Base-by-base conservation (phyloP, 2,329 filamentous ascomycete genomes). In the Ceratocystiopsis sp. region DNA sequence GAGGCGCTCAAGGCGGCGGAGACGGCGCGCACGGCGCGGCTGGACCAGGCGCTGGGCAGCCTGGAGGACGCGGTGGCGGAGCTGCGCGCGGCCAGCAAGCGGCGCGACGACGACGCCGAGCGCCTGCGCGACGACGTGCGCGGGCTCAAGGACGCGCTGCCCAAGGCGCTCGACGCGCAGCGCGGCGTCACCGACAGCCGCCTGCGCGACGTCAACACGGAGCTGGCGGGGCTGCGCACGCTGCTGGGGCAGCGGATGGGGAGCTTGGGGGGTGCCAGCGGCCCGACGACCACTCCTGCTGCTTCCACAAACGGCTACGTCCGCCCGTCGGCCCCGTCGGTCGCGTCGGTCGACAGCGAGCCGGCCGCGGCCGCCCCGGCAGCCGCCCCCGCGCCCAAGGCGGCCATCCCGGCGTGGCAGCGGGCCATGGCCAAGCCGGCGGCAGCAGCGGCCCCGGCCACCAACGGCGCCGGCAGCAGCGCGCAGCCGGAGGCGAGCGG, bases 151-250 rank as follows among this genome's bases (percentile, higher is more conserved):
- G 83, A 87, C 50, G 68, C 83, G 42, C 85, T 98, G 43, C 91
- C 93, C 9, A 84, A 83, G 59, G 87, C 87, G 2, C 73, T 98
- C 54, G 78, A 91, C 49, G 81, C 80, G 42, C 85, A 95, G 56
- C 89, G 89, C 62, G 83, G 89, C 48, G 70, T 76, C 43, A 84
- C 83, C 21, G 87, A 96, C 56, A 73, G 68, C 50, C 73, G 86
- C 40, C 65, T 98, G 46, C 81, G 78, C 59, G 91, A 96, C 53
- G 74, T 98, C 51, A 83, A 84, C 51, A 73, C 70, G 8, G 91
- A 98, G 61, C 69, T 98, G 53, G 85, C 83, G 66, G 95, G 87
- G 58, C 66, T 98, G 54, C 96, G 95, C 71, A 83, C 84, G 3
- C 68, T 98, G 42, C 75, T 98, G 53, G 65, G 69, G 37, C 74